These are phyloP conservation scores for Pythium phragmiticola DNA, from an alignment of 352 stramenopile species.

Conservation along the genomic window DNA sequence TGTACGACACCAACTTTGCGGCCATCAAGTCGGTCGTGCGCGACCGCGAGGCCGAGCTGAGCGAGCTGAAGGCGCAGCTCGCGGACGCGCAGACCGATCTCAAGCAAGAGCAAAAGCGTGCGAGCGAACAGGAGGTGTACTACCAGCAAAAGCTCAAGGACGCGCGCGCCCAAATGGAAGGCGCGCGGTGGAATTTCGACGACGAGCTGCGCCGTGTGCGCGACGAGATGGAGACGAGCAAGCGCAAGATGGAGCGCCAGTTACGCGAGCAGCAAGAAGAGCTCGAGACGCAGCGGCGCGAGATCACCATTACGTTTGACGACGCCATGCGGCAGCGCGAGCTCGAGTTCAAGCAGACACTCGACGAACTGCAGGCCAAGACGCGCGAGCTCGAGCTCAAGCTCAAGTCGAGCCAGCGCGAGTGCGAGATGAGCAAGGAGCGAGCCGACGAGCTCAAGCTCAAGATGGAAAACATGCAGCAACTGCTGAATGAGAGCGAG, in stretches of 20 bases:
- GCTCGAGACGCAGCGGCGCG: constrained; percentile 64
- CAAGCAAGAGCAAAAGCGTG: constrained; percentile 41
- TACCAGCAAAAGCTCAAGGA: constrained; percentile 80
- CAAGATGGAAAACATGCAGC: constrained; percentile 69
- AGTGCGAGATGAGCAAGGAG: constrained; percentile 42
- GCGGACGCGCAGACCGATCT: constrained; percentile 55
- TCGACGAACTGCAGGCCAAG: constrained; percentile 44
- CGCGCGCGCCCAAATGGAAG: constrained; percentile 65
- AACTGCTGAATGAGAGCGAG: constrained; percentile 55
- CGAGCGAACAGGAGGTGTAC: constrained; percentile 47
- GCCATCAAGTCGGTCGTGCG: constrained; percentile 70
- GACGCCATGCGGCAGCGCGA: constrained; percentile 71
- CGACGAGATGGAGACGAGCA: constrained; percentile 57
- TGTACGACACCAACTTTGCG: constrained; percentile 87
- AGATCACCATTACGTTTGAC: constrained; percentile 75
- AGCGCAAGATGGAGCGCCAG: constrained; percentile 48
- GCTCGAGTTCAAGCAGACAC: constrained; percentile 46
- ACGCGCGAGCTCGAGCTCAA: constrained; percentile 64
- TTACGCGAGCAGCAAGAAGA: constrained; percentile 82
- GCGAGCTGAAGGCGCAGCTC: constrained; percentile 58
- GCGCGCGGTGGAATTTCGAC: constrained; percentile 72
- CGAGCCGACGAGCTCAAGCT: constrained; percentile 53
- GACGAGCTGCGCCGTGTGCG: constrained; percentile 60
- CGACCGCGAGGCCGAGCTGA: constrained; percentile 70
- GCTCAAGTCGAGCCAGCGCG: constrained; percentile 41